Evolutionary conservation across 1,139 yeast genomes (phyloP).

Genomic region (Lodderomyces orthopsilosis): DNA sequence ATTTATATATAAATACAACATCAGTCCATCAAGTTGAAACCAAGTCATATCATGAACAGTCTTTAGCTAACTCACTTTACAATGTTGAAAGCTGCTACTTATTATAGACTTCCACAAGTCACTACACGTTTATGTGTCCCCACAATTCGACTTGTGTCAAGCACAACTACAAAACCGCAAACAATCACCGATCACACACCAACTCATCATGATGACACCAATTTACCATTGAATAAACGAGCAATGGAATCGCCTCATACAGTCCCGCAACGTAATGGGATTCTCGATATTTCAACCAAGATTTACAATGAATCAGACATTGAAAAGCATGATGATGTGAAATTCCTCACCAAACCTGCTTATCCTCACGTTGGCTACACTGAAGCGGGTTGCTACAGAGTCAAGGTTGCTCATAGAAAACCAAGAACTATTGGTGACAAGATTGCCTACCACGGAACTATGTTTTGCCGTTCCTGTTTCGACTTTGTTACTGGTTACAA

Average conservation of each 20-base stretch:
- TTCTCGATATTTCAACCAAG: slow-evolving; percentile 29
- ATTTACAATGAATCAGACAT: slow-evolving; percentile 24
- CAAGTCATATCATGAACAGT: background rate
- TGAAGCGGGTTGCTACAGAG: slow-evolving; percentile 43
- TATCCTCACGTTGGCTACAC: slow-evolving; percentile 59
- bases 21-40: background rate
- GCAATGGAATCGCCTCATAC: background rate
- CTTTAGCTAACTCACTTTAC: background rate
- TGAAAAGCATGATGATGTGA: slow-evolving; percentile 25
- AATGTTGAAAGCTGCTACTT: background rate
- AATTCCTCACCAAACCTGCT: slow-evolving; percentile 42
- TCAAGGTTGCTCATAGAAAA: slow-evolving; percentile 51
- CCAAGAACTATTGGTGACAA: slow-evolving; percentile 51
- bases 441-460: slow-evolving; percentile 49
- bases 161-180: slow-evolving; percentile 1
- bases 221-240: background rate
- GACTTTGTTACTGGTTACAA: slow-evolving; percentile 67
- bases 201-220: background rate
- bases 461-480: slow-evolving; percentile 46
- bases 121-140: background rate
- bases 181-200: background rate
- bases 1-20: background rate
- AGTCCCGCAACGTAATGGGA: slow-evolving; percentile 1
- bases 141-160: slow-evolving; percentile 3
- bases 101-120: slow-evolving; percentile 1